Base-by-base conservation (phyloP, 371 early-diverging fungal species). In the Circinella minor region DNA sequence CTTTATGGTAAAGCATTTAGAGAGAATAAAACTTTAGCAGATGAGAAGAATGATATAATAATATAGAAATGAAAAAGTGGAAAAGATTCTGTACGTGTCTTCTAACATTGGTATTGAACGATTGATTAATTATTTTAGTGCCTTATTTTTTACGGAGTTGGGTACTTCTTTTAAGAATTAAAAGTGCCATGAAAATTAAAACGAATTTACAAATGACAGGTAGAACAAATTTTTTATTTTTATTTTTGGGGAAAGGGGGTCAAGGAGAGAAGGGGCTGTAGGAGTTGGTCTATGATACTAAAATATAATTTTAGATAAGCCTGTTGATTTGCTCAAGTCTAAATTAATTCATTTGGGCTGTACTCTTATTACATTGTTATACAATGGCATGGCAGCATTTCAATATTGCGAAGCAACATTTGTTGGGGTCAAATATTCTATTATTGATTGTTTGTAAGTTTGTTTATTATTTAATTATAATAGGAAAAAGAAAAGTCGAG, bases 341-440 rank as follows among this genome's bases (percentile, higher is more conserved):
- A 88, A 88, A 59, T 60, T 92, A 38, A 80, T 91, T 18, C 75
- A 88, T 13, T 77, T 93, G 36, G 77, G 91, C n/a, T 81, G 85
- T 18, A 89, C 88, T 6, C 73, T 93, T 39, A 39, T 90, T n/a
- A 83, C 81, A 0, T 78, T 93, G 51, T 60, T 93, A 13, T 94
- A 91, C 72, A 86, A 89, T 66, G 91, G 86, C 17, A 79, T 90
- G 80, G 89, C 91, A 20, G 81, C 88, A 7, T 92, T 94, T 67
- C 86, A 91, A 49, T 93, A 88, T 69, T 82, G 84, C 39, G 94
- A 93, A 62, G 79, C 83, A 7, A 84, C 82, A 43, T 91, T 91
- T 76, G 86, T 80, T 3, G 73, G 79, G 11, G 49, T 72, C n/a
- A 78, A 81, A n/a, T 84, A 82, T 36, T 71, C 85, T 3, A 75